Evolutionary conservation across 257 asterid species (phyloP).

Genomic region (Ligustrum vulgare): DNA sequence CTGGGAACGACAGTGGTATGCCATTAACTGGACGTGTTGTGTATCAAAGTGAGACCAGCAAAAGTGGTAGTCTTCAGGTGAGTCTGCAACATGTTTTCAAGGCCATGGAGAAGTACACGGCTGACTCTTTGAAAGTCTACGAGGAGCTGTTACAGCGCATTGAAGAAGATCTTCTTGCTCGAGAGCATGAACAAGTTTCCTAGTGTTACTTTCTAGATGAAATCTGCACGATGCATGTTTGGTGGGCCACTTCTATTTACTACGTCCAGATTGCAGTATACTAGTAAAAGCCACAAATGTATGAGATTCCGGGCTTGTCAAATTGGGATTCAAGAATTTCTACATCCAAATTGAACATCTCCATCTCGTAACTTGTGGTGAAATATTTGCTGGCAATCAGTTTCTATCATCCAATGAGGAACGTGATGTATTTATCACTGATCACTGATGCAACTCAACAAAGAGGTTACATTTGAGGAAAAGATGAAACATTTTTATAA

Average conservation of each 20-base stretch:
- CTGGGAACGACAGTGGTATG: constrained; percentile 47
- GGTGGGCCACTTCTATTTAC: background rate
- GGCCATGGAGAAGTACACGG: constrained; percentile 81
- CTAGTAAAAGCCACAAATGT: constrained; percentile 3
- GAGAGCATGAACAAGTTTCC: constrained; percentile 38
- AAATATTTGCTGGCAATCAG: background rate
- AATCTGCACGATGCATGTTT: background rate
- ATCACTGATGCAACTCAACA: background rate
- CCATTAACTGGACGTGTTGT: constrained; percentile 60
- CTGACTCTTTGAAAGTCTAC: constrained; percentile 60
- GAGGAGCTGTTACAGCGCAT: constrained; percentile 81
- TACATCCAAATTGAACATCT: background rate
- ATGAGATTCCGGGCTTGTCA: background rate
- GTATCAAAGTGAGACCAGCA: constrained; percentile 81
- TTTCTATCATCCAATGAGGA: constrained; percentile 4
- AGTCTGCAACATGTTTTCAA: constrained; percentile 76
- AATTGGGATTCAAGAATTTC: constrained; percentile 11
- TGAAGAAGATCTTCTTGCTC: constrained; percentile 65
- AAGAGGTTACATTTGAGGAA: background rate
- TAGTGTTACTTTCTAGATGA: constrained; percentile 14
- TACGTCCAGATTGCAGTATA: constrained; percentile 5
- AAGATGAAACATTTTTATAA: background rate
- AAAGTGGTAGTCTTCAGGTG: constrained; percentile 65
- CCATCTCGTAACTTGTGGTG: background rate
- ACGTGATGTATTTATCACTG: background rate